Base-by-base conservation (phyloP, 1,284 basidiomycete genomes). In the Rugosomyces carneus region DNA sequence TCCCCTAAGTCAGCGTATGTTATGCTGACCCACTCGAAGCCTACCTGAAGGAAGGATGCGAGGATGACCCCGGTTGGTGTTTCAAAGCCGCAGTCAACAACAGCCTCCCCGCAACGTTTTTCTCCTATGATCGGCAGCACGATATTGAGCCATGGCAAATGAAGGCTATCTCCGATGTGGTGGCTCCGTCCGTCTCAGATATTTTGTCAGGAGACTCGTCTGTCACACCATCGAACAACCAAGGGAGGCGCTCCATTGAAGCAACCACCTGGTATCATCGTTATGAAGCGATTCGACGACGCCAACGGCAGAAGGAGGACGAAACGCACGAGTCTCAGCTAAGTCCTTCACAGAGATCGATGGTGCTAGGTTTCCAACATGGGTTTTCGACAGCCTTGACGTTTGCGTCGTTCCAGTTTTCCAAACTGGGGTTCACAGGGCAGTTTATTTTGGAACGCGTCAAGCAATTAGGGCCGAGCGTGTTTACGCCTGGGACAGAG, bases 41-140 rank as follows among this genome's bases (percentile, higher is more conserved):
- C 3, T 84, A 81, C 57, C 67, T 70, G 46, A 82, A 77, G 51
- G 84, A 86, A 56, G 68, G 64, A 18, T 86, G 82, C 52, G 65
- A 72, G 6, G 58, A 64, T 18, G 80, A 85, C 51, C 67, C 69
- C 13, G 80, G 75, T 15, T 86, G 83, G 84, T 86, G 82, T 58
- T 85, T 86, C 68, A 73, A 69, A 42, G 63, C 70, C 5, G 78
- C 78, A 0, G 75, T 84, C 19, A 77, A 76, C 7, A 72, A 66
- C 11, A 72, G 62, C 34, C 71, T 86, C 8, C 81, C 82, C 0
- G 49, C 63, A 0, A 72, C 68, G 2, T 85, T 86, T 62, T 82
- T 73, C 56, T 70, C 75, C 0, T 83, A 78, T 58, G 60, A 62
- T 18, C 57, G 60, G 51, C 36, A 48, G 19, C 53, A 51, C 15